These are phyloP conservation scores for Ormosia semicastrata DNA, from an alignment of 306 rosid species.

Conservation along the genomic window DNA sequence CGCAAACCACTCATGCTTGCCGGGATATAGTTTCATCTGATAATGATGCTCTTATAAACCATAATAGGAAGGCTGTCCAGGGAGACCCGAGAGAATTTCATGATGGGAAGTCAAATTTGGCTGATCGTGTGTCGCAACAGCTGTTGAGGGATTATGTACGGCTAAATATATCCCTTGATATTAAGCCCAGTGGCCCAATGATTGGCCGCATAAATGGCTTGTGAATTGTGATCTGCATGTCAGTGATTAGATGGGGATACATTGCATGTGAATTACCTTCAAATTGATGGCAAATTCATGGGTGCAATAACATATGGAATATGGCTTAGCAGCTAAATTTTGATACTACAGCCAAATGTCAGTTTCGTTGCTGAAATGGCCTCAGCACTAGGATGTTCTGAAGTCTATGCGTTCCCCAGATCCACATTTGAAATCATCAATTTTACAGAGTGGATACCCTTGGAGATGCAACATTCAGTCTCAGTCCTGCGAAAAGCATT, in stretches of 20 bases:
- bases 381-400: background rate
- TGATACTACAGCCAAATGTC: background rate
- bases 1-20: slow-evolving; percentile 44
- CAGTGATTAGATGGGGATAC: slow-evolving; percentile 8
- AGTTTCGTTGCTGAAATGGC: background rate
- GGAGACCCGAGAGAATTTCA: slow-evolving; percentile 38
- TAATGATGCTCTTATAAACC: slow-evolving; percentile 41
- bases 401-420: background rate
- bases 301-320: background rate
- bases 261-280: background rate
- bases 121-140: slow-evolving; percentile 63
- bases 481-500: slow-evolving; percentile 10
- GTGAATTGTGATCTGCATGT: slow-evolving; percentile 19
- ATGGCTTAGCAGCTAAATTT: background rate
- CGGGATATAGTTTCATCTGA: slow-evolving; percentile 39
- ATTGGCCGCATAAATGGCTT: slow-evolving; percentile 24
- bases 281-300: background rate
- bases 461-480: slow-evolving; percentile 26
- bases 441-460: background rate
- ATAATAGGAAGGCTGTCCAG: slow-evolving; percentile 34
- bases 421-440: background rate
- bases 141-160: slow-evolving; percentile 49
- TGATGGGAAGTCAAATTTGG: slow-evolving; percentile 44
- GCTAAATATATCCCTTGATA: slow-evolving; percentile 39
- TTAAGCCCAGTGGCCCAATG: slow-evolving; percentile 29